phyloP scores from a whole-genome alignment of 768 basidiomycete genomes.

The Peribolospora kevripleyi region DNA sequence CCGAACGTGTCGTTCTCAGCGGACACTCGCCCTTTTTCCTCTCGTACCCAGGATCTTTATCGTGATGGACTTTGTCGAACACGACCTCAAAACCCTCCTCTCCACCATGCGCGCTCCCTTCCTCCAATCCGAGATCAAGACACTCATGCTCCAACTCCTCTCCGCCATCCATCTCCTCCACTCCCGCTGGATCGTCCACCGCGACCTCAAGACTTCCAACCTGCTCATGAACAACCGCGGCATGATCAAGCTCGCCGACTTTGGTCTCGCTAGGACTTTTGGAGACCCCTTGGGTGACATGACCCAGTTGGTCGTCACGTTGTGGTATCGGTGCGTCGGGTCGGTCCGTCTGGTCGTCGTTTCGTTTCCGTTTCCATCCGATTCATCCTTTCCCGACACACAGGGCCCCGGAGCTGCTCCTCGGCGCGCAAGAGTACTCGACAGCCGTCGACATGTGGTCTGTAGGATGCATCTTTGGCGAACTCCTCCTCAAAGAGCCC shows the following conservation, averaged over 20 bases:
- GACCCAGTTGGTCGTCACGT: slow-evolving; percentile 90
- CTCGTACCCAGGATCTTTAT: slow-evolving; percentile 56
- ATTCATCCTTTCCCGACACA: neutral
- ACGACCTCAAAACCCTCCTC: slow-evolving; percentile 88
- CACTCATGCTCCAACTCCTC: slow-evolving; percentile 71
- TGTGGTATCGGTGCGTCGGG: slow-evolving; percentile 76
- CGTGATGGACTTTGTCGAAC: slow-evolving; percentile 72
- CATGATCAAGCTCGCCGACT: slow-evolving; percentile 95
- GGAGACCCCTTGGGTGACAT: slow-evolving; percentile 92
- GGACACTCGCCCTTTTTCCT: neutral
- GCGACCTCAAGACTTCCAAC: slow-evolving; percentile 93
- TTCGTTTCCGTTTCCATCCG: slow-evolving; percentile 1
- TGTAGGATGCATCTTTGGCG: slow-evolving; percentile 94
- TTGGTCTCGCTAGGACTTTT: slow-evolving; percentile 81
- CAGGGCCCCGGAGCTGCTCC: slow-evolving; percentile 82
- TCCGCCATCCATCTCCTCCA: slow-evolving; percentile 88
- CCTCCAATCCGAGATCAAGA: slow-evolving; percentile 94
- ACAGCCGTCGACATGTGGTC: slow-evolving; percentile 98
- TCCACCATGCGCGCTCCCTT: slow-evolving; percentile 90
- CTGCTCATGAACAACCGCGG: slow-evolving; percentile 97
- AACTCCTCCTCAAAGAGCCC: slow-evolving; percentile 80
- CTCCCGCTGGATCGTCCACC: slow-evolving; percentile 88
- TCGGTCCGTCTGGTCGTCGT: slow-evolving; percentile 6
- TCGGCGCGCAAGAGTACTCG: slow-evolving; percentile 79
- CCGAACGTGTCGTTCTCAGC: neutral